These are phyloP conservation scores for Cajanus cajan DNA, from an alignment of 306 rosid species.

Conservation along the genomic window DNA sequence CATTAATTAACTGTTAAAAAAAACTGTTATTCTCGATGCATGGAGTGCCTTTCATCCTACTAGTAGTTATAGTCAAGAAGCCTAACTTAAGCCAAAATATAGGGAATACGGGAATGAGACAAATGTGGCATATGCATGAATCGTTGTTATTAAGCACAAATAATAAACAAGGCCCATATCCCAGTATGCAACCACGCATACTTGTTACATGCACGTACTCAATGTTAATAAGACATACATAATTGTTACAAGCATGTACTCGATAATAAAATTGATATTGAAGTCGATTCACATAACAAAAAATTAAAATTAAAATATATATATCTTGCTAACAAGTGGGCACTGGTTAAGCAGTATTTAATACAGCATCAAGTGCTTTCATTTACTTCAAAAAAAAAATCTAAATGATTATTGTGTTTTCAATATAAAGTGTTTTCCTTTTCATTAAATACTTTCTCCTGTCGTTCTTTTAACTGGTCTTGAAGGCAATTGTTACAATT, in stretches of 20 bases:
- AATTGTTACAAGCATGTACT: neutral
- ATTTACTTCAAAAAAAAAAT: neutral
- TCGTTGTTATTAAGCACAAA: neutral
- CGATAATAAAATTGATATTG: neutral
- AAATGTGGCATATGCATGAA: neutral
- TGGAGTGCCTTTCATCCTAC: no score
- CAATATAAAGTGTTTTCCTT: neutral
- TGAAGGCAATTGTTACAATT: neutral
- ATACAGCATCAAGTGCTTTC: neutral
- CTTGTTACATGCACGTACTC: no score
- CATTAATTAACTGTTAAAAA: no score
- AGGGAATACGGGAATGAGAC: neutral
- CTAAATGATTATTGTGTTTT: neutral
- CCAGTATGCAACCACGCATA: neutral
- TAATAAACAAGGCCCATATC: neutral
- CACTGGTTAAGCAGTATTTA: neutral
- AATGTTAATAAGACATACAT: neutral
- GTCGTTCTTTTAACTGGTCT: neutral
- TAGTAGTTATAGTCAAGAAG: neutral
- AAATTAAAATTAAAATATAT: neutral
- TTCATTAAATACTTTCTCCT: neutral
- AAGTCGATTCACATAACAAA: neutral
- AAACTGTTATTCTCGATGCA: no score
- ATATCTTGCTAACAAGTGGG: neutral
- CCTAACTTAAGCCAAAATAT: neutral